These are phyloP conservation scores for Botrytis elliptica DNA, from an alignment of 2,329 filamentous ascomycete genomes.

Conservation along the genomic window DNA sequence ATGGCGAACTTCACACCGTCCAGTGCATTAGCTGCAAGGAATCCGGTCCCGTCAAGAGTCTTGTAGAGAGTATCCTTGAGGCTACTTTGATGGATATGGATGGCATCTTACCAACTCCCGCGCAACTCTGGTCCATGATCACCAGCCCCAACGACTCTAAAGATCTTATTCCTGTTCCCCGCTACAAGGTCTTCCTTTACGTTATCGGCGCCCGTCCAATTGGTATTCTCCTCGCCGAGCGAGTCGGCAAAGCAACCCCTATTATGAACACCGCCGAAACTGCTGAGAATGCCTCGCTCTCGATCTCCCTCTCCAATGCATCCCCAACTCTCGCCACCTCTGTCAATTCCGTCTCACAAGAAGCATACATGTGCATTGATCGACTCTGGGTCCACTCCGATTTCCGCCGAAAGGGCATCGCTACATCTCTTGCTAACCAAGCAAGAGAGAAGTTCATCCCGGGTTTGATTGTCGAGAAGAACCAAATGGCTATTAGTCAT, in stretches of 20 bases:
- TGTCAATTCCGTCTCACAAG: background rate
- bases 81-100: constrained; percentile 17
- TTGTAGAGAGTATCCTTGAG: constrained; percentile 10
- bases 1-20: background rate
- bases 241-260: constrained; percentile 21
- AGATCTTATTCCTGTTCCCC: constrained; percentile 20
- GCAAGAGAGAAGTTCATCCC: constrained; percentile 54
- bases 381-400: constrained; percentile 63
- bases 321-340: background rate
- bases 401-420: constrained; percentile 56
- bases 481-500: constrained; percentile 61
- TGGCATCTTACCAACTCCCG: background rate
- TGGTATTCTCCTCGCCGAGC: constrained; percentile 26
- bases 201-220: constrained; percentile 23
- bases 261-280: background rate
- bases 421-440: constrained; percentile 55
- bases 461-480: constrained; percentile 53
- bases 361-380: constrained; percentile 45
- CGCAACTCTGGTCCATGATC: constrained; percentile 21
- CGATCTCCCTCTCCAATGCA: background rate
- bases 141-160: constrained; percentile 7
- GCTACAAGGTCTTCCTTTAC: constrained; percentile 31
- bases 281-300: background rate
- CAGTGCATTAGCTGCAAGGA: constrained; percentile 6
- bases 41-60: background rate